Base-by-base conservation (phyloP, 129 eudicot genomes). In the Centella asiatica region DNA sequence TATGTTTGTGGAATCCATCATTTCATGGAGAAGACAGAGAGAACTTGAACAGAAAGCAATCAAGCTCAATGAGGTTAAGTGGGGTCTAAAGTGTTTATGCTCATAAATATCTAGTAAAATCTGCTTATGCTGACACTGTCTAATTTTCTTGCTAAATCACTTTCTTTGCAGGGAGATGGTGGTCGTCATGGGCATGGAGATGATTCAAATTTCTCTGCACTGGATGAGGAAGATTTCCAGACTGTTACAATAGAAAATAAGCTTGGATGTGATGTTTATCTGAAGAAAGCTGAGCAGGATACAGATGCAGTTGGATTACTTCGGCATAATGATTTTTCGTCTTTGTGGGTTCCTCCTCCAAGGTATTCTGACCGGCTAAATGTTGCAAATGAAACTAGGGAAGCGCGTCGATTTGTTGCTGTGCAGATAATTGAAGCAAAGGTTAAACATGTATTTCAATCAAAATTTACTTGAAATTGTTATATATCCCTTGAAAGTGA, bases 141-240 rank as follows among this genome's bases (percentile, higher is more conserved):
- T 28, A 48, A 9, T 58, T 69, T 44, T 64, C 73, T 49, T 67
- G 49, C 62, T 11, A 26, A 36, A 28, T 31, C 5, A 32, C 28
- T 14, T 23, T 53, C 45, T 72, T 33, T 51, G 71, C 85, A 93
- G 99, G 89, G 76, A 76, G 72, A 76, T 59, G 45, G 62, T 71
- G 72, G 57, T 70, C 67, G 59, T 28, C 77, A 64, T 47, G 72
- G 55, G 48, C 66, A 47, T 73, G 82, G 64, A 24, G 77, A 84
- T 64, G 77, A 71, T 63, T 67, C 90, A 11, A 62, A 77, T 23
- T 67, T 76, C 65, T 75, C 88, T 64, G 97, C 97, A 42, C 54
- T 93, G 74, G 96, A 93, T 74, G 95, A 87, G 72, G 99, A 87
- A 46, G 95, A 93, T 78, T 75, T 80, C 54, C 96, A 85, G 78